Percentiles rank a stretch among this genome's conserved stretches.
Evolutionary conservation across 2,329 filamentous ascomycete genomes (phyloP).

Genomic region (Purpureocillium takamizusanense): DNA sequence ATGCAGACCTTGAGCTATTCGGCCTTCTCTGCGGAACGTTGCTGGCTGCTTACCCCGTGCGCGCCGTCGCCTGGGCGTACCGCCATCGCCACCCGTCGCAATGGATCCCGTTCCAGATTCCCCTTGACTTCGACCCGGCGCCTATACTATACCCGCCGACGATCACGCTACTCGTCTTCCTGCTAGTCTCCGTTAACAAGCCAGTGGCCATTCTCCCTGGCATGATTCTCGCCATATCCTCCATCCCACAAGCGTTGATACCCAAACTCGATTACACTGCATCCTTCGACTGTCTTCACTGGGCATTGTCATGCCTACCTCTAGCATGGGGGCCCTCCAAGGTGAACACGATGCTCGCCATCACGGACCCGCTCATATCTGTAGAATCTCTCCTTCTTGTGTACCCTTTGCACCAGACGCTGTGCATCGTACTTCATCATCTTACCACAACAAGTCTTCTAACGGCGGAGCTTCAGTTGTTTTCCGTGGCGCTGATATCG

Average conservation of each 20-base stretch:
- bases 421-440: constrained; percentile 65
- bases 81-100: constrained; percentile 26
- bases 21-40: constrained; percentile 28
- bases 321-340: constrained; percentile 28
- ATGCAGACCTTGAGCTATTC: constrained; percentile 33
- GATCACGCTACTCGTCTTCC: constrained; percentile 66
- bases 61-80: constrained; percentile 43
- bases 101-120: constrained; percentile 43
- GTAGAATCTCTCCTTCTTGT: constrained; percentile 56
- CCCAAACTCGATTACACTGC: constrained; percentile 50
- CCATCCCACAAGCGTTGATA: constrained; percentile 64
- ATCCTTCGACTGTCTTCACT: constrained; percentile 62
- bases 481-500: constrained; percentile 76
- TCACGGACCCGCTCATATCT: constrained; percentile 23
- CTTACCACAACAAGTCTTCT: constrained; percentile 85
- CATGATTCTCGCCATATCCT: constrained; percentile 69
- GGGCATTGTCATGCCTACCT: constrained; percentile 67
- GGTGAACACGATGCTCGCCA: constrained; percentile 12
- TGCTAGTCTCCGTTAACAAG: constrained; percentile 59
- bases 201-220: constrained; percentile 62
- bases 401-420: constrained; percentile 74
- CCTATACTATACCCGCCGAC: constrained; percentile 79
- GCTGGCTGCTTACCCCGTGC: constrained; percentile 47
- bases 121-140: constrained; percentile 79
- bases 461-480: constrained; percentile 75